Base-by-base conservation (phyloP, 495 filamentous ascomycete species). In the Neurospora sp. region DNA sequence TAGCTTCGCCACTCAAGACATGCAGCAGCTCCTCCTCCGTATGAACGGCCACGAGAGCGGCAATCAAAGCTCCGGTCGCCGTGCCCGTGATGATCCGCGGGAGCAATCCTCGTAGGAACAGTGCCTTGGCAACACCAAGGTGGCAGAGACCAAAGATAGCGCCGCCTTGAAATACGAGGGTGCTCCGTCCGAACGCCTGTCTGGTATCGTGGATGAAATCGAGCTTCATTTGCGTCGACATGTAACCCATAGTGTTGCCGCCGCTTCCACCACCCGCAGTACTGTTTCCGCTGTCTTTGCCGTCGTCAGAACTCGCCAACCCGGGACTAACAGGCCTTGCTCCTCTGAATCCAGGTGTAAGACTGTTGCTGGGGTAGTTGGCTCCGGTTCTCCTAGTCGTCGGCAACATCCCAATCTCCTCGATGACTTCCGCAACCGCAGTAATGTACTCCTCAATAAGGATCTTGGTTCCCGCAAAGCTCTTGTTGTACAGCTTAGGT, bases 81-180 rank as follows among this genome's bases (percentile, higher is more conserved):
- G 93, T 97, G 0, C 95, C 95, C 3, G 92, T 93, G 74, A 98
- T 96, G 74, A 98, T 96, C 9, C 94, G 87, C 17, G 95, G 95
- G 39, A 98, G 82, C 14, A 97, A 81, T 1, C 93, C 94, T n/a
- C 91, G 86, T 14, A 93, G 81, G 82, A 96, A 92, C 65, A 98
- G 81, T 1, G 94, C 94, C 76, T 94, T 96, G 68, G 97, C 92
- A 0, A 98, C 93, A 2, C 95, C 95, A 1, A 98, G 78, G 81
- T 98, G 95, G 75, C 93, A 97, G 7, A 97, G 81, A 0, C 94
- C 95, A 76, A 98, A 98, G 42, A 96, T 94, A 39, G 94, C 91
- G 3, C 95, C 95, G 27, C 95, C 95, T 78, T 97, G 94, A 4
- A 98, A 81, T 14, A 97, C 91, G 65, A 98, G 84, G 2, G 93